Evolutionary conservation across 495 filamentous ascomycete species (phyloP).

Genomic region (Echria macrotheca): DNA sequence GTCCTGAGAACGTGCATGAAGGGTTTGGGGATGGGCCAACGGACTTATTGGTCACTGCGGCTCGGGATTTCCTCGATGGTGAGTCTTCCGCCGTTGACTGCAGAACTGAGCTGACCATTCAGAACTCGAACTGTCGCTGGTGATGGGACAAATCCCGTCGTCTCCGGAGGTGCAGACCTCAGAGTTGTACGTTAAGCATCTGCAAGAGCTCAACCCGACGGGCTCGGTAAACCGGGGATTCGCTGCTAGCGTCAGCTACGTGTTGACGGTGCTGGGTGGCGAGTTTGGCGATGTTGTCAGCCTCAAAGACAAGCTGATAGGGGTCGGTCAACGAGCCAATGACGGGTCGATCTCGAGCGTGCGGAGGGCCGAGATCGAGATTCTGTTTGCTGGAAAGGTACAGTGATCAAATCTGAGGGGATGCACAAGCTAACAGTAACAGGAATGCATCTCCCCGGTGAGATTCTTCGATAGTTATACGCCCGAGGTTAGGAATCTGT

Average conservation of each 20-base stretch:
- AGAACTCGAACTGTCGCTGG: constrained; percentile 40
- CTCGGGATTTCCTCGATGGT: constrained; percentile 46
- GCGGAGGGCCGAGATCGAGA: constrained; percentile 40
- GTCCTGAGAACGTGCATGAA: no score
- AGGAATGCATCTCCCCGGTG: constrained; percentile 29
- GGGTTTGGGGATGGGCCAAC: constrained; percentile 6
- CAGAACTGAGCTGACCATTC: not conserved
- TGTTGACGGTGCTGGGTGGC: constrained; percentile 26
- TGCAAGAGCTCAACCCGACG: constrained; percentile 18
- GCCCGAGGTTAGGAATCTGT: constrained; percentile 28
- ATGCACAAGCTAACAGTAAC: not conserved
- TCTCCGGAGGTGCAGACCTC: constrained; percentile 29
- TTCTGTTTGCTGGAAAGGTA: constrained; percentile 42
- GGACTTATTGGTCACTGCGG: constrained; percentile 34
- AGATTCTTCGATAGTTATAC: constrained; percentile 31
- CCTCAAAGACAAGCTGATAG: constrained; percentile 22
- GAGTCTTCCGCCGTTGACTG: constrained; percentile 3
- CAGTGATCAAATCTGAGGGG: no score
- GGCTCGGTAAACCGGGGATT: constrained; percentile 22
- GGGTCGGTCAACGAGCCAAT: constrained; percentile 24
- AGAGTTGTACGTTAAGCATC: constrained; percentile 31
- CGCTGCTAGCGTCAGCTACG: constrained; percentile 20
- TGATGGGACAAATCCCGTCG: constrained; percentile 21
- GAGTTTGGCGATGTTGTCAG: constrained; percentile 18
- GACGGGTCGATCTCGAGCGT: constrained; percentile 29